Evolutionary conservation across 2,329 filamentous ascomycete species (phyloP), one percentile per base, ranked within the genome.

Genomic region (Sporothrix inflata): DNA sequence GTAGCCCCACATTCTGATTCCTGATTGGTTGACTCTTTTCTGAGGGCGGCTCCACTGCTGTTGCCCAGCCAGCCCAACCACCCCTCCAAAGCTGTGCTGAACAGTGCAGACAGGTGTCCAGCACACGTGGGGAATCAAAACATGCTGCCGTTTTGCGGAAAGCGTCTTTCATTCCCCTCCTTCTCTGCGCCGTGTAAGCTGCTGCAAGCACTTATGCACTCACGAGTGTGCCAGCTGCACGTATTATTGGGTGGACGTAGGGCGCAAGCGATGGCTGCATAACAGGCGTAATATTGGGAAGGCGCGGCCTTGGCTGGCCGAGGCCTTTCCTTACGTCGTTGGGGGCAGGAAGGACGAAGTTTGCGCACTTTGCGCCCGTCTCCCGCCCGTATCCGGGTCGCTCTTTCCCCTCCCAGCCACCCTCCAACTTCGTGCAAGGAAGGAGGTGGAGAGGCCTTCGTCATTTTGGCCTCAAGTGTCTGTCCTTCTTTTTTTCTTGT

Each of bases 61-160:
- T 73, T 68, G 66, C 68, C 72, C 72, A 73, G 72, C 68, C 72
- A 70, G 60, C 68, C 68, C 57, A 69, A 47, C 66, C 66, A 72
- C 63, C 63, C 63, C 63, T 67, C 63, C 61, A 66, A 34, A n/a
- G 16, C 7, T n/a, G 16, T n/a, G 45, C 60, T 45, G 60, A 27
- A 27, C 34, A 27, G 38, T 49, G 42, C 27, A 49, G 19, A 24
- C 27, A n/a, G 8, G 19, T 42, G 40, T n/a, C 19, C 19, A 45
- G 47, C 11, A 49, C 30, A 66, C 61, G 47, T 71, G 72, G 68
- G 34, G 72, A 71, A 67, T 51, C 61, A 71, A 73, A 73, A 70
- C 68, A 71, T 53, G 63, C 51, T 61, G 34, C 53, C 61, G 49
- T 47, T 27, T 60, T 66, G 63, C 40, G 53, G 27, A 60, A 68